Base-by-base conservation (phyloP, 805 yeast genomes). In the Barnettozyma sp. region DNA sequence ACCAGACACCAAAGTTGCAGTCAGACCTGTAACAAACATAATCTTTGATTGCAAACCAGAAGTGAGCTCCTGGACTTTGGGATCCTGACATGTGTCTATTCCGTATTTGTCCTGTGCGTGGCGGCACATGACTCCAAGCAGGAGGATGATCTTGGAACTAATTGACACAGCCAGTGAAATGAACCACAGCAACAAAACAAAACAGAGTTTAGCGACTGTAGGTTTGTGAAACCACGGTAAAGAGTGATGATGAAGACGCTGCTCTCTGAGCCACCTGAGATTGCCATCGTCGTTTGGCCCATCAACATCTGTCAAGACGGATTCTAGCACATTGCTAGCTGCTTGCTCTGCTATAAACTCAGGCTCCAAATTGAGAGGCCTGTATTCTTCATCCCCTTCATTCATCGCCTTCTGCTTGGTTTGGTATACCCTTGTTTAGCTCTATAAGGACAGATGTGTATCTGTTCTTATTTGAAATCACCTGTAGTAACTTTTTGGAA, bases 151-250 rank as follows among this genome's bases (percentile, higher is more conserved):
- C 22, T 57, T 56, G 1, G 77, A 60, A 1, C 74, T 59, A 8
- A 63, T n/a, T 4, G 63, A 45, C 7, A 67, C 39, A 18, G 64
- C 65, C 14, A 52, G 52, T 0, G 72, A 58, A 33, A 76, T 50
- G 7, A 77, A 61, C 37, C 59, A 55, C 5, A 71, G 28, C 25
- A 74, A 64, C 2, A 69, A 29, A 1, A 66, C 53, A 3, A 61
- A 25, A 18, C 76, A 64, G 10, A 79, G 50, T 58, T 73, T 62
- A n/a, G 58, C 45, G 7, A 76, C 56, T 3, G 80, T 68, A 0
- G 88, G 88, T 28, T 80, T 60, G 20, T 60, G 61, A 36, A 68
- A 56, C 82, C 84, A 78, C 14, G 64, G 63, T 20, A 72, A 36
- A 3, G 59, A 39, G 40, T 59, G 52, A 49, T 73, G 73, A 24